These are phyloP conservation scores for Auriscalpium vulgare DNA, from an alignment of 768 basidiomycete species.

Conservation along the genomic window DNA sequence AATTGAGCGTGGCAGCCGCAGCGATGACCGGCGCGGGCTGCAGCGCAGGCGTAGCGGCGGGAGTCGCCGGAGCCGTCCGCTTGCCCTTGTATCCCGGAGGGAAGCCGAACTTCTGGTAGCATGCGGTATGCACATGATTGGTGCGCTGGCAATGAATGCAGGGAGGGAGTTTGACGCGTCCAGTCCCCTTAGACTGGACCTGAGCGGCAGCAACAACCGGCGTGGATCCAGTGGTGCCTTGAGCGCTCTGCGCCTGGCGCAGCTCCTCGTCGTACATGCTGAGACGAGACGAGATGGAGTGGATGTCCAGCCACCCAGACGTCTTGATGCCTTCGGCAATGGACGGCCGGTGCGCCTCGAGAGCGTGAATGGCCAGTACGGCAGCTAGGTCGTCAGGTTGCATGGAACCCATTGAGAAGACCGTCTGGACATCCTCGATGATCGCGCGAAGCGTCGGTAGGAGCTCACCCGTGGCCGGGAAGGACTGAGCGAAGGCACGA, in stretches of 20 bases:
- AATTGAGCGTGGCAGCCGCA: no score
- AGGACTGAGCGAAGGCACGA: not conserved
- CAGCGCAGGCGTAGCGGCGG: no score
- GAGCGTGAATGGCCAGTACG: not conserved
- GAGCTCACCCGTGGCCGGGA: not conserved
- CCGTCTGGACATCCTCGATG: not conserved
- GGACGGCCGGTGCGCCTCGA: not conserved
- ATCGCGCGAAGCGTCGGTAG: not conserved
- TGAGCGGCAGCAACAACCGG: not conserved
- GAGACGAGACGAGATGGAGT: not conserved
- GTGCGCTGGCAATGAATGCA: not conserved
- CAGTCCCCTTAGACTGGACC: not conserved
- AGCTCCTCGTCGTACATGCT: not conserved
- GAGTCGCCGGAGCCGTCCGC: no score
- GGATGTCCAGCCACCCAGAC: not conserved
- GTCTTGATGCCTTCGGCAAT: not conserved
- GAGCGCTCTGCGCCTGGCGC: not conserved
- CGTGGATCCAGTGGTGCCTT: not conserved
- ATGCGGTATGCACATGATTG: no score
- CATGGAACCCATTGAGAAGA: not conserved
- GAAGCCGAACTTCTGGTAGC: not conserved
- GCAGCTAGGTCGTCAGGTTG: not conserved
- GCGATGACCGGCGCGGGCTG: no score
- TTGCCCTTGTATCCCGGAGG: not conserved
- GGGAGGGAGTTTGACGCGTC: not conserved